Evolutionary conservation across 352 stramenopile genomes (phyloP), one percentile per base, ranked within the genome.

Genomic region (Phytophthora cactorum): DNA sequence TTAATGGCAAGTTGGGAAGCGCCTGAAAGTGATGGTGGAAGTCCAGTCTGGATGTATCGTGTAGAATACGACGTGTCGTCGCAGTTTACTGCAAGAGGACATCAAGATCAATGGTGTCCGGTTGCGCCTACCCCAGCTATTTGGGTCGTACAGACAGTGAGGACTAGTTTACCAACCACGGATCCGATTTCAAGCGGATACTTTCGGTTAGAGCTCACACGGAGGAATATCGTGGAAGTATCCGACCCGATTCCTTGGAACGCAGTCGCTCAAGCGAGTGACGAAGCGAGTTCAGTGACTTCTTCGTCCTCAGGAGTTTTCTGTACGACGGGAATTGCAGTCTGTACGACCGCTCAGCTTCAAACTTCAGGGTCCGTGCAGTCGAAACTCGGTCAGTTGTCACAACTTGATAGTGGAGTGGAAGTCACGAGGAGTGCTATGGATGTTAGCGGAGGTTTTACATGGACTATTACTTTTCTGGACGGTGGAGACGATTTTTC

Each of bases 401-500:
- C 54, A 9, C 73, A 70, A 2, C 58, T 95, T 4, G 39, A 12
- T 11, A 75, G 68, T 45, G 86, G 85, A 25, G 91, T 98, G 1
- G 73, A 90, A 34, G 78, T 98, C 53, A 78, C 88, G 60, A 80
- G 91, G 4, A 90, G 87, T 32, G 63, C 84, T 0, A 72, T 70
- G 27, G 59, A 57, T 0, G 51, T 71, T 1, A 78, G 78, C 31
- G 83, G 85, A 15, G 83, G 86, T 2, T 97, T 90, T 62, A 84
- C 82, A 34, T 98, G 92, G 92, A 90, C 77, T 25, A 79, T 98
- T 54, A 98, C 92, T 28, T 98, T 98, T 77, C 71, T 92, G 8
- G 92, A 98, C 68, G 66, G 71, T 29, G 85, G 80, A 25, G 83
- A 96, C 65, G 87, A 97, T 63, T 98, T 94, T 41, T 47, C 72